Evolutionary conservation across 1,284 basidiomycete genomes (phyloP), one percentile per base, ranked within the genome.

Genomic region (Fereydounia khargensis): DNA sequence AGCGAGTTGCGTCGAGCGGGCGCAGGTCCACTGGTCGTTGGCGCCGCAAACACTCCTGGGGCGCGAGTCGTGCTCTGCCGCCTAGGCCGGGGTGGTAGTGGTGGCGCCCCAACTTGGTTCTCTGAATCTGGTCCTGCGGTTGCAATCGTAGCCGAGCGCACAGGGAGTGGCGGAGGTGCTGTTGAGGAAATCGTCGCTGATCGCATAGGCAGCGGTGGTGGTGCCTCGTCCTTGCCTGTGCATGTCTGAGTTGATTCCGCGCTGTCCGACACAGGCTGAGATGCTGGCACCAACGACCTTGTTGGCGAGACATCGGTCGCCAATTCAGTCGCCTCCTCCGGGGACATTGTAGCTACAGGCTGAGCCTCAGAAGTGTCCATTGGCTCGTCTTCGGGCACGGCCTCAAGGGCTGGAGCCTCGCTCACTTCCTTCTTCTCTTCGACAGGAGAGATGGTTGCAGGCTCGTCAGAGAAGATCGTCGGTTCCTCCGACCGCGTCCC

Each of bases 1-100:
- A 72, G 64, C 25, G 68, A 65, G 38, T 57, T 62, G 17, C 53
- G 44, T 39, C 59, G 39, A 25, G 59, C 59, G 6, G 53, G 46
- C 2, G 45, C 39, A 9, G 58, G 46, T n/a, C 47, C 37, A 6
- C 10, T 22, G 33, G 13, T 17, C 19, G 33, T 9, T 9, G 10
- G 10, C 8, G 33, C 16, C 8, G 9, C 18, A n/a, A 11, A 11
- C 21, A 23, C 14, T 10, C 10, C 25, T 4, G 4, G 10, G 4
- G 21, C 21, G 27, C 38, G 38, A 8, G n/a, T n/a, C n/a, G n/a
- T n/a, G n/a, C n/a, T n/a, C n/a, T n/a, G n/a, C n/a, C n/a, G n/a
- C n/a, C n/a, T n/a, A 4, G 38, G 39, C 9, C 39, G 27, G 3
- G 14, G 39, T 14, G 39, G 39, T 7, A 41, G 21, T 5, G 38